These are phyloP conservation scores for Dictyostelium firmibasis DNA, from an alignment of 78 protist species.

Conservation along the genomic window DNA sequence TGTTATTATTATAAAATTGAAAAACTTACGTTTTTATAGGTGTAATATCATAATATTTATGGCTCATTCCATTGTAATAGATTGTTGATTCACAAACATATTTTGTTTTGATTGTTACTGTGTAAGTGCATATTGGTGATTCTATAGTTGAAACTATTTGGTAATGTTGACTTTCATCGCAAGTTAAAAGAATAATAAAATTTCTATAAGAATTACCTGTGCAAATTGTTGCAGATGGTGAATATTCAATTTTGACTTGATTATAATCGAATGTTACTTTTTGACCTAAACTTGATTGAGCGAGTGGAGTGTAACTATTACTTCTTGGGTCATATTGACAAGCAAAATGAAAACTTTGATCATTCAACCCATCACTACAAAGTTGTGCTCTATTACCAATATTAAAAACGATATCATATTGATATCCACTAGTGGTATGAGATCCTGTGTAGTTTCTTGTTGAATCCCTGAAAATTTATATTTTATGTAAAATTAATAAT, in stretches of 20 bases:
- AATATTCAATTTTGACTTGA: neutral
- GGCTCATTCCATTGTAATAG: neutral
- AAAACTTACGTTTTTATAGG: neutral
- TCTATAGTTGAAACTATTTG: neutral
- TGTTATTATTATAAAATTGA: neutral
- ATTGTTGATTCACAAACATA: neutral
- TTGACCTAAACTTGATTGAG: neutral
- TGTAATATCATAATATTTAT: neutral
- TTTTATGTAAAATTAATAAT: neutral
- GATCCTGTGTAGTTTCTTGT: neutral
- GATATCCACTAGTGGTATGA: neutral
- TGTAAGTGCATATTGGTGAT: neutral
- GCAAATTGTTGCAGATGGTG: neutral
- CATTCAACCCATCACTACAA: neutral
- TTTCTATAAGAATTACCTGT: neutral
- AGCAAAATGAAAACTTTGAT: neutral
- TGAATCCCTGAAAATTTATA: neutral
- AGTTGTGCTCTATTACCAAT: neutral
- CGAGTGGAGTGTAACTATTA: neutral
- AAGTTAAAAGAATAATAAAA: neutral
- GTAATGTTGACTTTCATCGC: neutral
- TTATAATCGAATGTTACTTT: neutral
- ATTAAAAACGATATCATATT: neutral
- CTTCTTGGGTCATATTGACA: neutral
- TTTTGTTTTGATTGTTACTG: neutral